Base-by-base conservation (phyloP, 2,329 filamentous ascomycete genomes). In the Aspergillus ochraceoroseus region DNA sequence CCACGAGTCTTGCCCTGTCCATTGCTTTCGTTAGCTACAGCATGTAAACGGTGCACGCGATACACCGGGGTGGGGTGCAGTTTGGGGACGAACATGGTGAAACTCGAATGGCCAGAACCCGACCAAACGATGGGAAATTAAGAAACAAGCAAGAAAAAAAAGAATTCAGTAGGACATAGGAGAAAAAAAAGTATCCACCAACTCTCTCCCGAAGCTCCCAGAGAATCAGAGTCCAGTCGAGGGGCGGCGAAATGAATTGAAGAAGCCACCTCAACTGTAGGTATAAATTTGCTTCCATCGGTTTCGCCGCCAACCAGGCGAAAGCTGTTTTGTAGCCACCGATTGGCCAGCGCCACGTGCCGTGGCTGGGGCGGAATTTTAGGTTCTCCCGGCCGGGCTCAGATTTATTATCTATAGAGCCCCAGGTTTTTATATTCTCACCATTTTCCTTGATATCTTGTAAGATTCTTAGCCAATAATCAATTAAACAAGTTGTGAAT, bases 1-100 rank as follows among this genome's bases (percentile, higher is more conserved):
- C 86, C 66, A 96, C 88, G 67, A 98, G 84, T 65, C 82, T 81
- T 70, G 83, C 75, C 82, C 84, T 85, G 34, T 44, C 30, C 31
- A 27, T 38, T 35, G 40, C 48, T 49, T 44, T 43, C 30, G 41
- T 49, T 40, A 47, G 46, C n/a, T n/a, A n/a, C n/a, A n/a, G n/a
- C n/a, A n/a, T n/a, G n/a, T 40, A 40, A 29, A 40, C 14, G 43
- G 41, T 23, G 34, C 31, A 45, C 25, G 41, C 41, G 41, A 44
- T 36, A 22, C 13, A 38, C 17, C 19, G 28, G 32, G 15, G 29
- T n/a, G n/a, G n/a, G n/a, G n/a, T n/a, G n/a, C n/a, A n/a, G n/a
- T 23, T 12, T 5, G 5, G 37, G 40, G 37, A 55, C 57, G 46
- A 22, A 63, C 60, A 63, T 64, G 38, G 41, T 59, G 58, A 54